Percentiles rank a stretch among this genome's conserved stretches.
These are phyloP conservation scores for Entelexis paramagnoliae DNA, from an alignment of 1,139 yeast genomes.

Conservation along the genomic window DNA sequence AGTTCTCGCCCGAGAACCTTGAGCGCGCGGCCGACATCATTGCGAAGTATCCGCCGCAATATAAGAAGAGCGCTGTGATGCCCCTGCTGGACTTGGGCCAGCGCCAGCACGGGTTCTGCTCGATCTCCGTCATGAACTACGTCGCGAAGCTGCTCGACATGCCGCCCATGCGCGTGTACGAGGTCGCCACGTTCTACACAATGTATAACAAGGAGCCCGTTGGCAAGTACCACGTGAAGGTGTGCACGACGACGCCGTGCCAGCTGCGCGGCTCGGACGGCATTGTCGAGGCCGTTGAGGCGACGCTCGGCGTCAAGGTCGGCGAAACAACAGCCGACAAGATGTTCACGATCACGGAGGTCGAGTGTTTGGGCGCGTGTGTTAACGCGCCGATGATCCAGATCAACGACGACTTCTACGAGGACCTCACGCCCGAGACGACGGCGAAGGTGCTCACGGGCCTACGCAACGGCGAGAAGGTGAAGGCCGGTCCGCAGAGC, in stretches of 20 bases:
- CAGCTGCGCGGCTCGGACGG: constrained; percentile 76
- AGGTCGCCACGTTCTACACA: constrained; percentile 86
- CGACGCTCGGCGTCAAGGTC: constrained; percentile 54
- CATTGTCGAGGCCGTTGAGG: constrained; percentile 59
- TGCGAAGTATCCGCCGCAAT: constrained; percentile 74
- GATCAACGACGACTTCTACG: constrained; percentile 71
- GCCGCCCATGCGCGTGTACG: constrained; percentile 94
- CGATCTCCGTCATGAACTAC: constrained; percentile 86
- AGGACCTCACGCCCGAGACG: constrained; percentile 66
- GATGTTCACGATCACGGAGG: constrained; percentile 73
- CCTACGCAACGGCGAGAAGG: constrained; percentile 53
- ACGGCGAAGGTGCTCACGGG: constrained; percentile 53
- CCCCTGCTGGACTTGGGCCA: constrained; percentile 81
- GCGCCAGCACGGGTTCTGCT: constrained; percentile 79
- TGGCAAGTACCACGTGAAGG: constrained; percentile 77
- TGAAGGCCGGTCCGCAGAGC: constrained; percentile 59
- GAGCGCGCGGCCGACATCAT: constrained; percentile 63
- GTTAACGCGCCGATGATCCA: constrained; percentile 87
- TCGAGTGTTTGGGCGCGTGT: constrained; percentile 88
- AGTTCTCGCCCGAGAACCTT: constrained; percentile 58
- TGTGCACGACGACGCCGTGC: constrained; percentile 87
- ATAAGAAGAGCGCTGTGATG: constrained; percentile 83
- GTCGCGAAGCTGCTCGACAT: constrained; percentile 76
- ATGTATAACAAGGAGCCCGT: constrained; percentile 84
- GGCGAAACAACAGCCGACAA: constrained; percentile 74